Evolutionary conservation across 2,329 filamentous ascomycete genomes (phyloP).

Genomic region (Trichophyton mentagrophytes): DNA sequence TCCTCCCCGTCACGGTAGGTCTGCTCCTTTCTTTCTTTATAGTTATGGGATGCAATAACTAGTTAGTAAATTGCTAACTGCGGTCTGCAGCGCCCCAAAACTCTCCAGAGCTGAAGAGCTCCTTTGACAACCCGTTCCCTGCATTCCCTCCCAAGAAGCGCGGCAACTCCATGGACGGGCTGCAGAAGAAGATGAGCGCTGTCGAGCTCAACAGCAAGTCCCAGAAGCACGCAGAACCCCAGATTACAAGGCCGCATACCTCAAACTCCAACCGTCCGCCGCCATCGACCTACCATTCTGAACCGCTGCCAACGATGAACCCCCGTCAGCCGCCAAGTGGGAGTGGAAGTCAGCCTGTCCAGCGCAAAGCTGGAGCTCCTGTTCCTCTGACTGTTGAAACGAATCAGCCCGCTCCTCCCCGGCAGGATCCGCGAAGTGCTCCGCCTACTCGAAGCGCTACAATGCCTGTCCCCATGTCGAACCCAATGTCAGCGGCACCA

Average conservation of each 20-base stretch:
- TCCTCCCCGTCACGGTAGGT: no score
- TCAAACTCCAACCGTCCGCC: conserved; percentile 26
- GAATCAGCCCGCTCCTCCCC: conserved; percentile 4
- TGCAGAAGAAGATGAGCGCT: conserved; percentile 30
- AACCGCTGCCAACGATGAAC: conserved; percentile 6
- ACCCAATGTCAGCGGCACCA: not conserved
- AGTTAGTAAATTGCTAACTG: no score
- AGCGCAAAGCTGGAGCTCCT: not conserved
- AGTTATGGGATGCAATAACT: no score
- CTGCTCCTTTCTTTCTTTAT: no score
- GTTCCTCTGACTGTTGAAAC: not conserved
- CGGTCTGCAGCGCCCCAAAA: not conserved
- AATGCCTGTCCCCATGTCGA: conserved; percentile 20
- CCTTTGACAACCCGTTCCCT: conserved; percentile 41
- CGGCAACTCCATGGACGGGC: conserved; percentile 23
- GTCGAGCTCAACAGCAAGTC: conserved; percentile 23
- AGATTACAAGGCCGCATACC: conserved; percentile 26
- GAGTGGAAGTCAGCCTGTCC: not conserved
- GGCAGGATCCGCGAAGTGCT: conserved; percentile 17
- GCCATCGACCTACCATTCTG: conserved; percentile 17
- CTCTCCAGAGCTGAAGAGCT: conserved; percentile 8
- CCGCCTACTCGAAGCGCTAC: conserved; percentile 23
- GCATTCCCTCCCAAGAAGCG: conserved; percentile 24
- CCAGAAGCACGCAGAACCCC: conserved; percentile 17
- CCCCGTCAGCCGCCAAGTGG: not conserved